Conservation (phyloP, 1,139 yeast genomes). For the Hemisphaericaspora subhashii region DNA sequence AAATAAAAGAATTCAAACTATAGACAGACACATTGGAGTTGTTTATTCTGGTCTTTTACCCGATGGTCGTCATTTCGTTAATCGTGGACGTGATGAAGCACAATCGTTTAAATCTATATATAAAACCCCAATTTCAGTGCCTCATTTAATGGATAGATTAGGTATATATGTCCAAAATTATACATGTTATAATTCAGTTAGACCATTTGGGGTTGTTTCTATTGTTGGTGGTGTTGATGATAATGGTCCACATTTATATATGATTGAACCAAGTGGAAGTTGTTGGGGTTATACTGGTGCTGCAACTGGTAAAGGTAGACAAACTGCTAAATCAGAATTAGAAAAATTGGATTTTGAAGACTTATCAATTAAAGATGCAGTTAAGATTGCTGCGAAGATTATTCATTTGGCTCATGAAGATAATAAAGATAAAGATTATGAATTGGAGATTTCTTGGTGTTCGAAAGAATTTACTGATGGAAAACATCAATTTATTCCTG, state of each 20-base stretch:
- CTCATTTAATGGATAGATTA: conserved; percentile 81
- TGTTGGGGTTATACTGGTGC: conserved; percentile 98
- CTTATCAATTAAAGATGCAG: conserved; percentile 75
- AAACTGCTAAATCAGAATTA: conserved; percentile 90
- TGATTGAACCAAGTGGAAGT: conserved; percentile 97
- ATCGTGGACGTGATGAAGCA: conserved; percentile 92
- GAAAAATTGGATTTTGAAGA: conserved; percentile 81
- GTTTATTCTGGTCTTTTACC: conserved; percentile 94
- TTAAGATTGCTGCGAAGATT: conserved; percentile 90
- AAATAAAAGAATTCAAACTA: conserved; percentile 86
- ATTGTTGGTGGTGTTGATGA: conserved; percentile 93
- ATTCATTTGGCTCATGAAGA: conserved; percentile 95
- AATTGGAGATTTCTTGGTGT: conserved; percentile 88
- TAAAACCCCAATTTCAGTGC: conserved; percentile 74
- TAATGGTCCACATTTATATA: conserved; percentile 86
- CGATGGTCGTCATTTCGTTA: conserved; percentile 93
- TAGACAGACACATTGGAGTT: conserved; percentile 92
- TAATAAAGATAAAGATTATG: conserved; percentile 95
- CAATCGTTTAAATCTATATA: conserved; percentile 74
- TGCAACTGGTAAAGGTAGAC: conserved; percentile 98
- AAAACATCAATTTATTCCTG: conserved; percentile 77
- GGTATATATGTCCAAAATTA: conserved; percentile 94
- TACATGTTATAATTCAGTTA: conserved; percentile 92
- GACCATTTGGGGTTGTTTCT: conserved; percentile 94
- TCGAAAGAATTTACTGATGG: conserved; percentile 76